Conservation (phyloP, 2,329 filamentous ascomycete genomes). For the Sarocladium kiliense region DNA sequence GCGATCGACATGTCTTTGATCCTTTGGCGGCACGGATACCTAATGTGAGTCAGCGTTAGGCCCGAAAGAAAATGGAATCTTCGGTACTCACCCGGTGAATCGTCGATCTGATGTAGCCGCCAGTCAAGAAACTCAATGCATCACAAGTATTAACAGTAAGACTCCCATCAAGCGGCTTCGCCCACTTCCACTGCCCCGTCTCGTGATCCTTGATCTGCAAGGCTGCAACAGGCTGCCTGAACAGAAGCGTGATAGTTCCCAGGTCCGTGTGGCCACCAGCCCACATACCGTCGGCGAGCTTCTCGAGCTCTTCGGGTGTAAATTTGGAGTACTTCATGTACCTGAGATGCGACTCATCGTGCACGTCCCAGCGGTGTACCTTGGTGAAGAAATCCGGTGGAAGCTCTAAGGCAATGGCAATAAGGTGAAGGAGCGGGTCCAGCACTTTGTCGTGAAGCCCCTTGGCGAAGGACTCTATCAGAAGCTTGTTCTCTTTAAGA, state of each 20-base stretch:
- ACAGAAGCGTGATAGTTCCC: slow-evolving; percentile 50
- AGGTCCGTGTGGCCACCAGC: slow-evolving; percentile 50
- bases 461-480: slow-evolving; percentile 54
- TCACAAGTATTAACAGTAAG: slow-evolving; percentile 49
- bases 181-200: slow-evolving; percentile 44
- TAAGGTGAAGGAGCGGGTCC: slow-evolving; percentile 51
- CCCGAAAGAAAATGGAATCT: no score
- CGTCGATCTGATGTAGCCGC: slow-evolving; percentile 39
- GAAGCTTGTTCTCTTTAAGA: slow-evolving; percentile 41
- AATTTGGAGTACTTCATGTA: slow-evolving; percentile 56
- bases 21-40: slow-evolving; percentile 32
- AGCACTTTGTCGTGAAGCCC: slow-evolving; percentile 48
- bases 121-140: slow-evolving; percentile 41
- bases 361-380: slow-evolving; percentile 50
- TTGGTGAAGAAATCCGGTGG: slow-evolving; percentile 51
- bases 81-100: slow-evolving; percentile 28
- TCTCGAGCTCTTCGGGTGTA: slow-evolving; percentile 39
- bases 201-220: slow-evolving; percentile 48
- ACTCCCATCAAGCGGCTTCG: slow-evolving; percentile 41
- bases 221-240: slow-evolving; percentile 53
- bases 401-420: slow-evolving; percentile 56
- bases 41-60: slow-evolving; percentile 10
- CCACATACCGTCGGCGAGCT: slow-evolving; percentile 36
- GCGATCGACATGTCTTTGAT: slow-evolving; percentile 39
- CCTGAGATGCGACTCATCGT: slow-evolving; percentile 55